These are phyloP conservation scores for Nigrograna mackinnonii DNA, from an alignment of 2,329 filamentous ascomycete genomes.

Conservation along the genomic window DNA sequence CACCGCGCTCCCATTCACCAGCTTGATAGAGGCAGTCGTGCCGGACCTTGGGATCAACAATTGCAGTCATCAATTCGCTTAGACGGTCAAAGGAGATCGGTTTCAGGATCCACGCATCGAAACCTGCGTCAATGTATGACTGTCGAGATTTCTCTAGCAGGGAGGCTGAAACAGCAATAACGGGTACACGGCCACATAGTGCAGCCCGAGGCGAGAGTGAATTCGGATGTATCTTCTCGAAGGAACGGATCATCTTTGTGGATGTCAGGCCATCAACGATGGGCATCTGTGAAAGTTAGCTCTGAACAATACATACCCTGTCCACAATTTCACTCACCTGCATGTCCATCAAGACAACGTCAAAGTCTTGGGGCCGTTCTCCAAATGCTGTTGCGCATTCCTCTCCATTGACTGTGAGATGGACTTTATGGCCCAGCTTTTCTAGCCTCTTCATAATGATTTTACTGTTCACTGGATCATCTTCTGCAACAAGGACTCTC, in stretches of 20 bases:
- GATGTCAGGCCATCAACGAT: conserved; percentile 84
- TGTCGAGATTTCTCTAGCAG: conserved; percentile 70
- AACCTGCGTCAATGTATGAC: conserved; percentile 75
- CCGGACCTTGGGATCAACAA: conserved; percentile 64
- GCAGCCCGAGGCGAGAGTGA: conserved; percentile 63
- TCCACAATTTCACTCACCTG: conserved; percentile 63
- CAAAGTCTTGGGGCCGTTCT: conserved; percentile 66
- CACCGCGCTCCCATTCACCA: conserved; percentile 82
- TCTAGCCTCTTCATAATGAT: conserved; percentile 80
- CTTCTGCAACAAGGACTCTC: conserved; percentile 78
- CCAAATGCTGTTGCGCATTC: conserved; percentile 76
- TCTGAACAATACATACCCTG: background rate
- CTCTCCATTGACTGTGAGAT: conserved; percentile 79
- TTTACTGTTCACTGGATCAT: conserved; percentile 84
- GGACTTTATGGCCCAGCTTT: conserved; percentile 72
- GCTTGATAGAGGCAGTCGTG: conserved; percentile 67
- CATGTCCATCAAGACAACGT: conserved; percentile 90
- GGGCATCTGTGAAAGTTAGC: conserved; percentile 69
- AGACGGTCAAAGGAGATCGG: conserved; percentile 82
- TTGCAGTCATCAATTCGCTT: conserved; percentile 69
- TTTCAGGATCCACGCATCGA: conserved; percentile 90
- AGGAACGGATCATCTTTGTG: conserved; percentile 79
- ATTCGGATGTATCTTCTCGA: conserved; percentile 61
- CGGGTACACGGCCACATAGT: conserved; percentile 70
- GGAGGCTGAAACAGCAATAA: conserved; percentile 87